Conservation (phyloP, 176 grass and related monocot genomes). For the Neostapfia colusana region DNA sequence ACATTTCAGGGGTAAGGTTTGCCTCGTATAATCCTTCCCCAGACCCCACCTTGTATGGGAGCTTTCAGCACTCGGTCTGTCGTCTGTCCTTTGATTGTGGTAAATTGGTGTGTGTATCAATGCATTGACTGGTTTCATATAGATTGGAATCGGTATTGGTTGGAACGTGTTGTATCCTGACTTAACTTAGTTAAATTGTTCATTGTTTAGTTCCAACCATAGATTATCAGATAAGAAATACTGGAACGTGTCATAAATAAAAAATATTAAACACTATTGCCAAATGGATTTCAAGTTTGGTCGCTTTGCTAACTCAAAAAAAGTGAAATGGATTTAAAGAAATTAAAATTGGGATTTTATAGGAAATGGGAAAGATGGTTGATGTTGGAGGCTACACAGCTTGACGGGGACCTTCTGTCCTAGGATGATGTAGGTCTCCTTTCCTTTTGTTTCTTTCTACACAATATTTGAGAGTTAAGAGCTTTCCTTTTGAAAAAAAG, state of each 20-base stretch:
- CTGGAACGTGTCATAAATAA: not conserved
- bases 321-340: slow-evolving; percentile 33
- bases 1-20: too few species aligned
- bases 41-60: too few species aligned
- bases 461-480: slow-evolving; percentile 1
- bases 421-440: slow-evolving; percentile 78
- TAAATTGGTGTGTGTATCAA: not conserved
- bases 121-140: not conserved
- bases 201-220: not conserved
- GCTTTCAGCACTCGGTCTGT: too few species aligned
- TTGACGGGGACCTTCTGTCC: slow-evolving; percentile 53
- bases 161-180: not conserved
- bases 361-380: slow-evolving; percentile 97
- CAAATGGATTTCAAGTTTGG: not conserved
- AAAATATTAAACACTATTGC: not conserved
- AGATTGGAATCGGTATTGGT: not conserved
- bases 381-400: slow-evolving; percentile 63
- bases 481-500: not conserved
- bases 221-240: not conserved
- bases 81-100: not conserved
- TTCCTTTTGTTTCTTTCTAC: slow-evolving; percentile 23
- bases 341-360: slow-evolving; percentile 86
- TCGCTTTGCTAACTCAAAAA: slow-evolving; percentile 15
- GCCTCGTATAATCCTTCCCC: too few species aligned
- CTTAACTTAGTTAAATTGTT: not conserved